Percentiles rank a stretch among this genome's conserved stretches.
Conservation (phyloP, 1,139 yeast species). For the Pneumocystis canis region DNA sequence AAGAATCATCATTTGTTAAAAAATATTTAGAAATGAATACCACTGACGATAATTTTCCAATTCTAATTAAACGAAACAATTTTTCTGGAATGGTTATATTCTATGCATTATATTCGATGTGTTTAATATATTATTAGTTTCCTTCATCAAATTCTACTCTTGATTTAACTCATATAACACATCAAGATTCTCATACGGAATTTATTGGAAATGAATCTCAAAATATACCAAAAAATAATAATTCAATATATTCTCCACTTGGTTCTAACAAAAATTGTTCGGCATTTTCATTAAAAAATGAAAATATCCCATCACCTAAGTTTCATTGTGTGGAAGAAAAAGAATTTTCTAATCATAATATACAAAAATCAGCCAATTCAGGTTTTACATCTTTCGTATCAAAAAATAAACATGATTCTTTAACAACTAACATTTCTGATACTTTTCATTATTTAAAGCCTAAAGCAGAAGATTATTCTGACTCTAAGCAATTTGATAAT, state of each 20-base stretch:
- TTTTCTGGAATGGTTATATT: background rate
- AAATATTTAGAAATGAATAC: constrained; percentile 23
- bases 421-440: background rate
- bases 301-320: background rate
- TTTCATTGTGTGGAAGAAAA: background rate
- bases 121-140: background rate
- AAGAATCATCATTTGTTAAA: background rate
- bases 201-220: background rate
- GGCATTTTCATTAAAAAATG: background rate
- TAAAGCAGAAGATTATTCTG: background rate
- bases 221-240: background rate
- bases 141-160: constrained; percentile 5
- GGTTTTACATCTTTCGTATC: background rate
- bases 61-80: constrained; percentile 25
- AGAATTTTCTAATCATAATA: background rate
- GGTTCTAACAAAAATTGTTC: background rate
- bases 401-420: background rate
- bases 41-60: constrained; percentile 31
- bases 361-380: background rate
- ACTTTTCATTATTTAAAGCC: background rate
- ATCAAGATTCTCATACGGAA: background rate
- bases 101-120: background rate
- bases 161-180: background rate
- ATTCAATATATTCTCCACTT: background rate
- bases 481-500: background rate